Percentiles rank a stretch among this genome's conserved stretches.
Evolutionary conservation across 352 stramenopile genomes (phyloP).

Genomic region (Globisporangium spinosum): DNA sequence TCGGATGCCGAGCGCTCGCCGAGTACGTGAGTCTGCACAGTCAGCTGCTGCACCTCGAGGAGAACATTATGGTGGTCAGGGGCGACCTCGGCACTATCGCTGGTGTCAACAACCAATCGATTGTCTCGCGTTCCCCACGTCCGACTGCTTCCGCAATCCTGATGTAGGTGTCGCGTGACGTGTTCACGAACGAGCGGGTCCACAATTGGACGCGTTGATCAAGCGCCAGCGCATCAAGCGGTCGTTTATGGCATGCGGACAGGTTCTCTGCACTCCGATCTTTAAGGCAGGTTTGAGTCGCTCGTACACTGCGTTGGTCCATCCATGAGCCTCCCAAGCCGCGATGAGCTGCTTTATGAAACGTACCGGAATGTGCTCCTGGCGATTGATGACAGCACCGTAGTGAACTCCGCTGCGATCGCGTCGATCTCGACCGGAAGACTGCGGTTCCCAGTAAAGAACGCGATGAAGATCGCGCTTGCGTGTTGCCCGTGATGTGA

Average conservation of each 20-base stretch:
- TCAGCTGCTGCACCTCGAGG: constrained; percentile 35
- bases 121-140: constrained; percentile 63
- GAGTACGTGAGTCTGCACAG: constrained; percentile 43
- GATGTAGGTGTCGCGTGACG: too few species aligned
- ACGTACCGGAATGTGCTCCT: constrained; percentile 48
- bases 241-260: background rate
- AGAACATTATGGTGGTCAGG: constrained; percentile 30
- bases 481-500: constrained; percentile 35
- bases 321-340: background rate
- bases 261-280: constrained; percentile 38
- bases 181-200: too few species aligned
- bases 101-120: constrained; percentile 25
- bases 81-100: constrained; percentile 45
- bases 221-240: background rate
- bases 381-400: constrained; percentile 21
- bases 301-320: constrained; percentile 61
- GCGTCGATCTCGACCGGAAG: constrained; percentile 55
- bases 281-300: constrained; percentile 38
- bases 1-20: constrained; percentile 16
- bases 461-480: constrained; percentile 40
- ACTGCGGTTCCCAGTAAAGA: constrained; percentile 29
- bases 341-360: constrained; percentile 35
- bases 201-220: constrained; percentile 22
- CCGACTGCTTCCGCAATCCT: too few species aligned
- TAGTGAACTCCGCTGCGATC: constrained; percentile 38